Conservation (phyloP, 2,329 filamentous ascomycete species). For the Drechslera avenae region DNA sequence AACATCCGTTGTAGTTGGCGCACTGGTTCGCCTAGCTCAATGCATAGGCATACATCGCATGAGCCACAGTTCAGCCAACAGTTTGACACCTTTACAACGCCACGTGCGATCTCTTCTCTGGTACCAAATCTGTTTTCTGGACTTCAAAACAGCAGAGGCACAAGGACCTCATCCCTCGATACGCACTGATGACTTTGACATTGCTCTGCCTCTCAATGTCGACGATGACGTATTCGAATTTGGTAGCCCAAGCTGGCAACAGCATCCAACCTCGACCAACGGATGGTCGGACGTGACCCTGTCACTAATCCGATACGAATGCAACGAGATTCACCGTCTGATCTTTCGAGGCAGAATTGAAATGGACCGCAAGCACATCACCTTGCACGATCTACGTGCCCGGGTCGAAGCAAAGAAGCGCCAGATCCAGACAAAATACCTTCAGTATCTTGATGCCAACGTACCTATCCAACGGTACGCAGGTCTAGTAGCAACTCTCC, state of each 20-base stretch:
- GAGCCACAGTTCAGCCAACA: slow-evolving; percentile 41
- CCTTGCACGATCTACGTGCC: slow-evolving; percentile 43
- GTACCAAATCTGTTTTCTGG: slow-evolving; percentile 48
- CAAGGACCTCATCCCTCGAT: slow-evolving; percentile 47
- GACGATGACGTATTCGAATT: slow-evolving; percentile 49
- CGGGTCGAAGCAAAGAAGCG: slow-evolving; percentile 44
- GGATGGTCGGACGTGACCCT: slow-evolving; percentile 46
- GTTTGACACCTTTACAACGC: slow-evolving; percentile 43
- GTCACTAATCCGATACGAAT: slow-evolving; percentile 45
- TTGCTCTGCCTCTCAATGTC: slow-evolving; percentile 44
- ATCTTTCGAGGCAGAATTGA: slow-evolving; percentile 47
- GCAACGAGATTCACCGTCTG: slow-evolving; percentile 46
- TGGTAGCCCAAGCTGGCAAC: slow-evolving; percentile 42
- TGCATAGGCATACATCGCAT: slow-evolving; percentile 48
- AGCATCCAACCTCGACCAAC: slow-evolving; percentile 36
- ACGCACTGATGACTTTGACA: slow-evolving; percentile 46
- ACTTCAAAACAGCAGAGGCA: slow-evolving; percentile 48
- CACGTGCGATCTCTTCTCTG: slow-evolving; percentile 46
- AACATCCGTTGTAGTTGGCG: slow-evolving; percentile 47
- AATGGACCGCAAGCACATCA: slow-evolving; percentile 46
- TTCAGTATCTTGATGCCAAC: slow-evolving; percentile 41
- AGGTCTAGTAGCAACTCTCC: slow-evolving; percentile 44
- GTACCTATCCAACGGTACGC: slow-evolving; percentile 46
- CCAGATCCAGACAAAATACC: slow-evolving; percentile 43
- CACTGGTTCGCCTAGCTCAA: slow-evolving; percentile 45